Evolutionary conservation across 768 basidiomycete genomes (phyloP).

Genomic region (Saitozyma sp.): DNA sequence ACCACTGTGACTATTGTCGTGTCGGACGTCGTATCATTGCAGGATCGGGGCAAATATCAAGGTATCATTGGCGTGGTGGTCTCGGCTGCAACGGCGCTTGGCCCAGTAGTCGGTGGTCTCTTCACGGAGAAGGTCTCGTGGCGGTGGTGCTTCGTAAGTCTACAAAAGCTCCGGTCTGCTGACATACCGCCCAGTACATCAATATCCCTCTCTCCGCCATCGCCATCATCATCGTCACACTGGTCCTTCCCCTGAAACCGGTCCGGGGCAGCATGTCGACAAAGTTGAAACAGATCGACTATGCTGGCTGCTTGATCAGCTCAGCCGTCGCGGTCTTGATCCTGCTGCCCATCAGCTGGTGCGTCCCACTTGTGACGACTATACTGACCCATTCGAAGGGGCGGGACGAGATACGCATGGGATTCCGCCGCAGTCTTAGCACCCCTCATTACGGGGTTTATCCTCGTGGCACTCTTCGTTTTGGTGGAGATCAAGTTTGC

Average conservation of each 20-base stretch:
- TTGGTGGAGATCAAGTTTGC: conserved; percentile 72
- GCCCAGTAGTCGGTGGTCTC: conserved; percentile 67
- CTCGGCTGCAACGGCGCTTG: conserved; percentile 65
- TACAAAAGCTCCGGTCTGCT: no score
- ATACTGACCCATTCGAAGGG: no score
- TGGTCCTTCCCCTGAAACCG: conserved; percentile 67
- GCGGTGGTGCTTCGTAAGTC: no score
- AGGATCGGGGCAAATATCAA: conserved; percentile 67
- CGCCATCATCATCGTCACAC: conserved; percentile 62
- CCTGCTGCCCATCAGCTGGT: conserved; percentile 73
- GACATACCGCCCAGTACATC: no score
- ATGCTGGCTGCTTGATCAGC: conserved; percentile 62
- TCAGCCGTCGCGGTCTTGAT: conserved; percentile 64
- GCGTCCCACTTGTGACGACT: no score
- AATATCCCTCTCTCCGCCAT: conserved; percentile 65
- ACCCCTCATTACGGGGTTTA: conserved; percentile 61
- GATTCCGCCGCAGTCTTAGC: conserved; percentile 64
- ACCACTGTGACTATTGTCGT: conserved; percentile 65
- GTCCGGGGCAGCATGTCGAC: conserved; percentile 65
- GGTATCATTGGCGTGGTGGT: conserved; percentile 66
- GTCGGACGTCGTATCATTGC: conserved; percentile 69
- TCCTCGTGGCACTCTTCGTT: conserved; percentile 63
- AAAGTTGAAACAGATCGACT: conserved; percentile 69
- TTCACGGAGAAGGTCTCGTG: conserved; percentile 60
- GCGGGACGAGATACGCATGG: conserved; percentile 73